Evolutionary conservation across 306 rosid genomes (phyloP), one percentile per base, ranked within the genome.

Genomic region (Prunus mira): DNA sequence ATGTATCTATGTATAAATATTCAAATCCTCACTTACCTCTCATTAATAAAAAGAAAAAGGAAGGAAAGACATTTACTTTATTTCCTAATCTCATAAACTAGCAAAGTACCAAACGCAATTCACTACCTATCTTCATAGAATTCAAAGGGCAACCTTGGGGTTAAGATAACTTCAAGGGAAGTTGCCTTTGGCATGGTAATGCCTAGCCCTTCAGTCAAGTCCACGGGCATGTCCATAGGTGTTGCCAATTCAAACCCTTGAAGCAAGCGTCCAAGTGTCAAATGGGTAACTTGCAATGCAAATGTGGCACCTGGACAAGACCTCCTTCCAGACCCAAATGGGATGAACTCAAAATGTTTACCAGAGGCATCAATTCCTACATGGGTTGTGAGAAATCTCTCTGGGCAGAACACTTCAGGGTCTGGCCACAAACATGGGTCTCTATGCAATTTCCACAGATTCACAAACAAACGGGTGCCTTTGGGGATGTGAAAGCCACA

Each of bases 381-480:
- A 24, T 57, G 80, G 3, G 32, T 51, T 10, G 55, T 78, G 3
- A 86, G 64, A 65, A 90, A 86, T 68, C 92, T 86, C 30, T 90
- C 86, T 0, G 92, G 96, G n/a, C 12, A 24, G 73, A 90, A 90
- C 14, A 43, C 68, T 14, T 84, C 86, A 0, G 91, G 84, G 24
- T 88, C 78, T 0, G 68, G 6, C 93, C 93, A 90, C 50, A 80
- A 19, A 13, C 17, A 58, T 15, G 88, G 88, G 60, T 88, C 88
- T 64, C 96, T 82, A 4, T 86, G 96, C 22, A 90, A 55, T 69
- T 80, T 90, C 91, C 89, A 90, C 14, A 81, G 76, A 64, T 90
- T 90, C 27, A 79, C 86, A 5, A 83, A 71, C 12, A 88, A 77
- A 32, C 84, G 92, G 0, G 89, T 90, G 4, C 93, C 89, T 62